Evolutionary conservation across 1,284 basidiomycete species (phyloP).

Genomic region (Leccinum angustisporum): DNA sequence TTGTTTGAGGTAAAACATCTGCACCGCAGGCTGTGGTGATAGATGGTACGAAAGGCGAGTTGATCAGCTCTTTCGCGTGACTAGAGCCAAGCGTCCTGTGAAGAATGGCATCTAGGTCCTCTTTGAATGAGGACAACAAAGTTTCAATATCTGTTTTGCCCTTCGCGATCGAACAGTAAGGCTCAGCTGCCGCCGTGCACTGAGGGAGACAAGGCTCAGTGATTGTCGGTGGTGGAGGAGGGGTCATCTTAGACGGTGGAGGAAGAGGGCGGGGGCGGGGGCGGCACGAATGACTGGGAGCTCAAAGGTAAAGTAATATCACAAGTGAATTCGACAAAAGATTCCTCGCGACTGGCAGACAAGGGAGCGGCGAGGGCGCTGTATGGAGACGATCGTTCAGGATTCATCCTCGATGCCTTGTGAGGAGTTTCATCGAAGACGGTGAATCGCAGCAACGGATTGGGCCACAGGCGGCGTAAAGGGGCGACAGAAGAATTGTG

Average conservation of each 20-base stretch:
- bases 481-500: conserved; percentile 52
- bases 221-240: conserved; percentile 36
- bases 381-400: conserved; percentile 9
- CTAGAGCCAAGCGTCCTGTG: conserved; percentile 45
- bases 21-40: neutral
- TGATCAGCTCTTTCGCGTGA: conserved; percentile 5
- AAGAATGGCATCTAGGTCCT: conserved; percentile 54
- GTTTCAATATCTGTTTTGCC: conserved; percentile 54
- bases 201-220: conserved; percentile 31
- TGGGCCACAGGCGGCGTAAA: conserved; percentile 52
- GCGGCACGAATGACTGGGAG: neutral
- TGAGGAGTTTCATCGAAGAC: conserved; percentile 52
- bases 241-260: neutral
- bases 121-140: conserved; percentile 60
- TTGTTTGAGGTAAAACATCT: neutral
- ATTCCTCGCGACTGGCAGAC: conserved; percentile 1
- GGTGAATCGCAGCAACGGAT: conserved; percentile 61
- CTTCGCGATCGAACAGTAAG: conserved; percentile 52
- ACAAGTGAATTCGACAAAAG: conserved; percentile 6
- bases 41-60: neutral
- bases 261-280: neutral
- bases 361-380: neutral
- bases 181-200: neutral
- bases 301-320: neutral
- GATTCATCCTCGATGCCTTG: conserved; percentile 32